A percentile compares a stretch with the other conserved stretches of the same genome.
phyloP scores from a whole-genome alignment of 768 basidiomycete genomes.

The Termitomyces sp. region DNA sequence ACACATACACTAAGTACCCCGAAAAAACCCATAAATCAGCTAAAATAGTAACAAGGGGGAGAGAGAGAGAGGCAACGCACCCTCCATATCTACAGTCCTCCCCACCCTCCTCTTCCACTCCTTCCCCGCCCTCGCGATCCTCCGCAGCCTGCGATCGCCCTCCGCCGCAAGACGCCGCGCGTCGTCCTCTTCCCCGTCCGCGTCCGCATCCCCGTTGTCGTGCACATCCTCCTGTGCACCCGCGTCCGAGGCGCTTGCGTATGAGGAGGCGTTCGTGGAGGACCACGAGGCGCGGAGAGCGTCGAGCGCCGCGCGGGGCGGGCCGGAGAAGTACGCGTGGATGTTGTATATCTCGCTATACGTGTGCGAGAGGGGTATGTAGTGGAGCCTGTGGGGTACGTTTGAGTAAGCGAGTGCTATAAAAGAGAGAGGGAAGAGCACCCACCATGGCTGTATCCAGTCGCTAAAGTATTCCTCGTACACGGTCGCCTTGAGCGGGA shows the following conservation, averaged over 20 bases:
- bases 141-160: slow-evolving; percentile 66
- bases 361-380: slow-evolving; percentile 81
- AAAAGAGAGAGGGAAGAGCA: neutral
- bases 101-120: slow-evolving; percentile 87
- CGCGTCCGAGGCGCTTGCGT: neutral
- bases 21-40: neutral
- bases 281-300: slow-evolving; percentile 20
- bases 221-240: too few species aligned
- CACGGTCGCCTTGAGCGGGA: slow-evolving; percentile 84
- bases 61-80: slow-evolving; percentile 34
- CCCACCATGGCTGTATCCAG: slow-evolving; percentile 85
- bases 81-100: slow-evolving; percentile 87
- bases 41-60: neutral
- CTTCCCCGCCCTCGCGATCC: slow-evolving; percentile 90
- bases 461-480: slow-evolving; percentile 89
- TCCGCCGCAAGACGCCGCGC: slow-evolving; percentile 24
- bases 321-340: slow-evolving; percentile 88
- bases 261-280: neutral
- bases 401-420: neutral
- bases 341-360: slow-evolving; percentile 95
- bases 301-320: slow-evolving; percentile 52
- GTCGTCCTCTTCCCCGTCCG: neutral
- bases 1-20: slow-evolving; percentile 77
- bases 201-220: neutral
- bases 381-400: slow-evolving; percentile 74